A percentile compares a stretch with the other conserved stretches of the same genome.
Conservation (phyloP, 108 stramenopile genomes). For the Discostella stelligeroides region DNA sequence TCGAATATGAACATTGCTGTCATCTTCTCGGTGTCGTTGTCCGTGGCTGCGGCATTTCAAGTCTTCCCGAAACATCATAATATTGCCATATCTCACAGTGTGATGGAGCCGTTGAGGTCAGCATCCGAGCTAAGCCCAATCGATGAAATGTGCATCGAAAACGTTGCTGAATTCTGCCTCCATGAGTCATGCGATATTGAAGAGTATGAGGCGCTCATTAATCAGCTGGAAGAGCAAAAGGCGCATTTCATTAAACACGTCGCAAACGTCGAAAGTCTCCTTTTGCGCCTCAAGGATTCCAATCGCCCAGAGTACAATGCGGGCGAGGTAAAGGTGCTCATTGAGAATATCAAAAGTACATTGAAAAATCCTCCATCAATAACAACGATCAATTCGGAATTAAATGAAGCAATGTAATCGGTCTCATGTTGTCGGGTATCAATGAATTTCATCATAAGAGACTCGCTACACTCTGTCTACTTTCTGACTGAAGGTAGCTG, state of each 20-base stretch:
- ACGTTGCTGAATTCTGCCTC: slow-evolving; percentile 56
- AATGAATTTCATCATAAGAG: too few relatives aligned
- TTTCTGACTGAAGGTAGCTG: too few relatives aligned
- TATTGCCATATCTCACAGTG: neutral
- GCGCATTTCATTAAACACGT: slow-evolving; percentile 32
- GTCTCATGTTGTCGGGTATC: too few relatives aligned
- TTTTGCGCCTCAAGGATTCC: slow-evolving; percentile 31
- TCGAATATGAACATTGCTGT: slow-evolving; percentile 1
- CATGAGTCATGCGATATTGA: slow-evolving; percentile 53
- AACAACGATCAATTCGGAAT: neutral
- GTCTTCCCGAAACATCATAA: neutral
- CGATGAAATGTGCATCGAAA: slow-evolving; percentile 60
- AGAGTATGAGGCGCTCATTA: slow-evolving; percentile 56
- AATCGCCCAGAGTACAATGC: slow-evolving; percentile 41
- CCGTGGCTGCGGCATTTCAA: slow-evolving; percentile 14
- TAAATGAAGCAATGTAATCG: too few relatives aligned
- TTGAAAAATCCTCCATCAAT: slow-evolving; percentile 26
- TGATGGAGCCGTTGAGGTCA: slow-evolving; percentile 15
- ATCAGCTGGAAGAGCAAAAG: slow-evolving; percentile 54
- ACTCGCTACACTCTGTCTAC: too few relatives aligned
- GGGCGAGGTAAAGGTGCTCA: slow-evolving; percentile 17
- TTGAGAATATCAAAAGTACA: slow-evolving; percentile 30
- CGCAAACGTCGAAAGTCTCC: slow-evolving; percentile 42
- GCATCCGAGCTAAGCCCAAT: slow-evolving; percentile 39
- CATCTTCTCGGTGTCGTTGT: neutral